Percentiles rank a stretch among this genome's conserved stretches.
Evolutionary conservation across 306 rosid genomes (phyloP).

Genomic region (Gastrolobium villosum): DNA sequence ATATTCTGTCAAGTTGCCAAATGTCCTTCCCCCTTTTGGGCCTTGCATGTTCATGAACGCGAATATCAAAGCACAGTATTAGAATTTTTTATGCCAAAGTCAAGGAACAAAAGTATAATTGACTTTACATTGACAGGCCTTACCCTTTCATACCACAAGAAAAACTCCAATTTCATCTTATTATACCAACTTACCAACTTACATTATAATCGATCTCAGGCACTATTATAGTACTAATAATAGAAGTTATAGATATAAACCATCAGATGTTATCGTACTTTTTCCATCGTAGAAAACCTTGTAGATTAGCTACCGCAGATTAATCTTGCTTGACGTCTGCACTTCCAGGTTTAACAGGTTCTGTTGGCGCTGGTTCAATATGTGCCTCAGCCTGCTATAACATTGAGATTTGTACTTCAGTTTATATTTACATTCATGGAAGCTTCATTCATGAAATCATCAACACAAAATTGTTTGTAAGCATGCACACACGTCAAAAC

Average conservation of each 20-base stretch:
- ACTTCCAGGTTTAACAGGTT: constrained; percentile 49
- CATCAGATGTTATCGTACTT: neutral
- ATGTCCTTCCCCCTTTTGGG: neutral
- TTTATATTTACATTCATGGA: constrained; percentile 16
- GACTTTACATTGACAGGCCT: neutral
- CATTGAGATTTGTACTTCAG: constrained; percentile 40
- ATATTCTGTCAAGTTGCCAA: neutral
- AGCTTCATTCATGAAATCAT: too few relatives aligned
- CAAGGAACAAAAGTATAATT: neutral
- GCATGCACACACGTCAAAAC: constrained; percentile 18
- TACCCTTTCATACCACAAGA: neutral
- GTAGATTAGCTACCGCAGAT: constrained; percentile 20
- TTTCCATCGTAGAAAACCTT: constrained; percentile 20
- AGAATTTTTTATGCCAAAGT: neutral
- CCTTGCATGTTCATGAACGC: neutral
- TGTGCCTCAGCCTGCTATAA: constrained; percentile 63
- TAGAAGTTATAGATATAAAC: constrained; percentile 24
- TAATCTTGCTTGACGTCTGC: constrained; percentile 70
- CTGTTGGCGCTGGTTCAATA: constrained; percentile 51
- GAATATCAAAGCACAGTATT: too few relatives aligned
- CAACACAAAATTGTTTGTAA: constrained; percentile 27
- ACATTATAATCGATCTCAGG: neutral
- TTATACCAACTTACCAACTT: constrained; percentile 4
- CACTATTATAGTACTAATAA: too few relatives aligned
- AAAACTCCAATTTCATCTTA: neutral